Evolutionary conservation across 73 alveolate genomes (phyloP), one percentile per base, ranked within the genome.

Genomic region (Paramecium bursaria): DNA sequence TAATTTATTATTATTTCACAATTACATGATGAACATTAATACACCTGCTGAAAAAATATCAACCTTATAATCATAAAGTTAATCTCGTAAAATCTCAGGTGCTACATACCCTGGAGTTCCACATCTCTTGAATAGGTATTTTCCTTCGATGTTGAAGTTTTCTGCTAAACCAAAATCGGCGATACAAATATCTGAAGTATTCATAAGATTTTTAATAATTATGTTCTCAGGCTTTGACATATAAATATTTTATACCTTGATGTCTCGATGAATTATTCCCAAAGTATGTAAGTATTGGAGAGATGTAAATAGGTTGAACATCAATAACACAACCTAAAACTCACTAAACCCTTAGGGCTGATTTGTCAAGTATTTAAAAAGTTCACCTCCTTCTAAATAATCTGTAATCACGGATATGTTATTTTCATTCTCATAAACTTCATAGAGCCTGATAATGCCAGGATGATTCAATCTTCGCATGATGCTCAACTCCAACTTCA

Each of bases 391-490:
- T 33, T 75, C 50, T 27, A 86, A 50, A 48, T 52, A 86, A 86
- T 95, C 99, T 52, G 94, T 89, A 17, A 95, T 90, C 15, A 95
- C 51, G 87, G 94, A 94, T 22, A 75, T 85, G 76, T 88, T 92
- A 57, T 90, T 77, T 31, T 92, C 87, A 46, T 90, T 94, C 75
- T 88, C 90, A 88, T 75, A 94, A 80, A 90, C 93, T 74, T 95
- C 99, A 87, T 86, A 95, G 26, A 95, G 35, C 76, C 92, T 94
- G 39, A 95, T 92, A 33, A 95, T 94, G 52, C 92, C 92, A 4
- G 99, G 99, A 86, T 93, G 98, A 29, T 95, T 39, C 31, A 67
- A 39, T 67, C 44, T 67, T 21, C 82, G 33, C 82, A 67, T 67
- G n/a, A 67, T 67, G 46, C 82, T 67, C 29, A 67, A 39, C 60